Conservation (phyloP, 2,329 filamentous ascomycete species). For the Thielaviopsis musarum region DNA sequence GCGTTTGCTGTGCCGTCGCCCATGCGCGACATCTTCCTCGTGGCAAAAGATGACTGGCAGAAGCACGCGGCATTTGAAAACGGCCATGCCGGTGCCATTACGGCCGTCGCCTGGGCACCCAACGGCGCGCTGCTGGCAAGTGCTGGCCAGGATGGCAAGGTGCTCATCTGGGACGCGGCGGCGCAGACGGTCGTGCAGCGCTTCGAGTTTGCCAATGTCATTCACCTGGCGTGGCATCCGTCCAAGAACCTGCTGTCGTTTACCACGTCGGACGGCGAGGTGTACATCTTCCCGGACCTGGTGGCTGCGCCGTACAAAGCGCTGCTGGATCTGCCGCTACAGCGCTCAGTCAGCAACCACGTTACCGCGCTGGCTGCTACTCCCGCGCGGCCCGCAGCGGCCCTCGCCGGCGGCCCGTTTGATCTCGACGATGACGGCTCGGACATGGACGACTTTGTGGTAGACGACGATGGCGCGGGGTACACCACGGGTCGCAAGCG, state of each 20-base stretch:
- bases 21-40: conserved; percentile 66
- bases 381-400: neutral
- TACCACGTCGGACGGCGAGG: conserved; percentile 79
- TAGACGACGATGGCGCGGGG: conserved; percentile 88
- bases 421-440: conserved; percentile 40
- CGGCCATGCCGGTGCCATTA: conserved; percentile 72
- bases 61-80: conserved; percentile 64
- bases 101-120: conserved; percentile 78
- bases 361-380: conserved; percentile 37
- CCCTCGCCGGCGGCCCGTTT: conserved; percentile 21
- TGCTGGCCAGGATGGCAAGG: conserved; percentile 48
- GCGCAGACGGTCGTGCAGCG: conserved; percentile 67
- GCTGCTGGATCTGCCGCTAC: conserved; percentile 39
- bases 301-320: conserved; percentile 39
- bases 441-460: conserved; percentile 65
- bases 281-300: conserved; percentile 73
- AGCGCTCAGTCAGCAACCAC: conserved; percentile 42
- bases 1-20: conserved; percentile 77
- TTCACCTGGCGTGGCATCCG: conserved; percentile 83
- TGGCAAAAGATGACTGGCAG: conserved; percentile 83
- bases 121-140: conserved; percentile 78
- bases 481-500: conserved; percentile 47
- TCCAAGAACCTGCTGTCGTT: conserved; percentile 78
- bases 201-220: conserved; percentile 66
- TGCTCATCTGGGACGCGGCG: conserved; percentile 77